phyloP scores from a whole-genome alignment of 345 rosid genomes.

The Bruguiera sexangula region DNA sequence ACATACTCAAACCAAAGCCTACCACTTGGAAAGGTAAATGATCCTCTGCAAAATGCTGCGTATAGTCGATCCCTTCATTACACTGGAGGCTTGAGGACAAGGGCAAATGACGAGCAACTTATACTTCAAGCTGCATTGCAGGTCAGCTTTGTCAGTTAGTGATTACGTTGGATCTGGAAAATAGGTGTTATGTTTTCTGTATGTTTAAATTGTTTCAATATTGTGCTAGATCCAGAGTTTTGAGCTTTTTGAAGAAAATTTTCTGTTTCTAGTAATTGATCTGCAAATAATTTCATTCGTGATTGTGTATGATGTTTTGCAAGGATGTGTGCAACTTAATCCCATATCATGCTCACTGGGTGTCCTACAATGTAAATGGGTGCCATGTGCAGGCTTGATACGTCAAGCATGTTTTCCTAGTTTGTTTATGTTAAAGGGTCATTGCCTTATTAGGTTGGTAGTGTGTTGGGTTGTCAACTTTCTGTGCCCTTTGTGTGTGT shows the following conservation, averaged over 20 bases:
- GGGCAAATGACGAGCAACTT: conserved; percentile 46
- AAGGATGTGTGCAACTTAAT: neutral
- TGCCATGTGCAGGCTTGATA: no score
- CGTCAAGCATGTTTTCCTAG: neutral
- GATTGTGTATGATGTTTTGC: neutral
- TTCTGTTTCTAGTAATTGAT: neutral
- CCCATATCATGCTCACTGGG: neutral
- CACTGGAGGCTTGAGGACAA: conserved; percentile 39
- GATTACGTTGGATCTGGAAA: neutral
- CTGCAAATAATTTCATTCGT: neutral
- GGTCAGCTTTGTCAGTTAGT: conserved; percentile 38
- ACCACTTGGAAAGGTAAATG: conserved; percentile 23
- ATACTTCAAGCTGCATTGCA: conserved; percentile 71
- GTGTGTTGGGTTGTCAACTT: no score
- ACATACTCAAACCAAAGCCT: conserved; percentile 33
- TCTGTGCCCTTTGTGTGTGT: no score
- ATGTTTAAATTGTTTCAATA: neutral
- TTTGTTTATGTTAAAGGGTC: neutral
- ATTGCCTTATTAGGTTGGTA: no score
- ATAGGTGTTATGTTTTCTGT: no score
- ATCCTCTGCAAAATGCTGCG: conserved; percentile 26
- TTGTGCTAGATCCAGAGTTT: no score
- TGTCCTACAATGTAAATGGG: no score
- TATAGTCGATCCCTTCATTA: conserved; percentile 27
- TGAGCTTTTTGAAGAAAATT: neutral